Base-by-base conservation (phyloP, 139 green algal species). In the Pleodorina starrii region DNA sequence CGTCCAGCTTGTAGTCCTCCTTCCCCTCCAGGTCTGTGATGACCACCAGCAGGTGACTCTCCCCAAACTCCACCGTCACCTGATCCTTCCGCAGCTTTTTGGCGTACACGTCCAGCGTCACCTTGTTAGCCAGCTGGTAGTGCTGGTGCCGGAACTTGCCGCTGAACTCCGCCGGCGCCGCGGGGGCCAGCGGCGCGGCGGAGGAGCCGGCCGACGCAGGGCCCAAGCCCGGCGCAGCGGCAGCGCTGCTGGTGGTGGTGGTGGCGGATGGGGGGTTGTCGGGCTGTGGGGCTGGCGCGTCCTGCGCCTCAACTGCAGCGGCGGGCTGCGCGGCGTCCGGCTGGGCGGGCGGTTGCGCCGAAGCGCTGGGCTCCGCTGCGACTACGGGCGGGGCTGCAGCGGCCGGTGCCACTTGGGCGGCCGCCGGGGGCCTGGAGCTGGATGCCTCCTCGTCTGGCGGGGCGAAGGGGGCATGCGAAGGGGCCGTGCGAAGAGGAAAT, bases 61-160 rank as follows among this genome's bases (percentile, higher is more conserved):
- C 42, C 29, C 72, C 48, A 63, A 94, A 92, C 38, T 86, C n/a
- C 48, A 95, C 71, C 21, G 72, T 54, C 78, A 93, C 91, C 12
- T 91, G 87, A 76, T 98, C 95, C 68, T 93, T 90, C 19, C 91
- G 91, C 75, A 97, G 68, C 43, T 94, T 94, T 91, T 98, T 98
- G 59, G 95, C 96, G n/a, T 97, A 94, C 44, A 98, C 92, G 78
- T 94, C 89, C n/a, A 98, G 87, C 29, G 95, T 95, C 16, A 98
- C 94, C 27, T 92, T 90, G 73, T 88, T 86, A 5, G 82, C 60
- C 25, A 93, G 94, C 94, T 99, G 96, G 87, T 98, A 98, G 91
- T 93, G 97, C 90, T 98, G 95, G 92, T 98, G 93, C 71, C 90
- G 90, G 89, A 94, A 95, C 44, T 93, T 95, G 73, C 78, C 89